Base-by-base conservation (phyloP, 2,329 filamentous ascomycete species). In the Diplodia intermedia region DNA sequence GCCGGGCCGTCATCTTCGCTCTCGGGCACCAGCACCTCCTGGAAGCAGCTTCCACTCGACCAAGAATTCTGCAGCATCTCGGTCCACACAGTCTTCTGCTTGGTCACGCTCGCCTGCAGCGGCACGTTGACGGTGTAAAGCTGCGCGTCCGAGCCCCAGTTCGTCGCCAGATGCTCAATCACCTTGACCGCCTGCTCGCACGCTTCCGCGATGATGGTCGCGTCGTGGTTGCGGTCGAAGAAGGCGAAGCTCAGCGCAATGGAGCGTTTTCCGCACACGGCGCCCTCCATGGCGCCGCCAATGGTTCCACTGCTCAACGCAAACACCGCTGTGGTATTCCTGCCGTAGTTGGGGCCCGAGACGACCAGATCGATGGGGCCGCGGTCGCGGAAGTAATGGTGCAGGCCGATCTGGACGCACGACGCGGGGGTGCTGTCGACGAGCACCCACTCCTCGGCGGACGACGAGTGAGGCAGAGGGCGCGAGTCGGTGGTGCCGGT, bases 81-180 rank as follows among this genome's bases (percentile, higher is more conserved):
- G 2, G 95, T 94, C 82, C 89, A 97, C n/a, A 95, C 75, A 4
- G 94, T 88, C 80, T 91, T 93, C 66, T 86, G 85, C 20, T 82
- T 77, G 72, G 90, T 90, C 0, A 97, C 88, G 7, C 89, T 90
- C 69, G 91, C 89, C 15, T 95, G 85, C 12, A 98, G 83, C 23
- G 95, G 94, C 9, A 98, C 90, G 76, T 98, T 98, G 72, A 98
- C 89, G 57, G 87, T 91, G 79, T 97, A 98, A n/a, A 98, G 81
- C 75, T 97, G 92, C 5, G 92, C 89, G 26, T 85, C 86, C 83
- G 70, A 26, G 31, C 78, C 87, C 91, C 92, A 97, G 75, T 93
- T 90, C 60, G 85, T 84, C 73, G 86, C 89, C 7, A 99, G 83
- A 70, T 92, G 87, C 78, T 97, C 91, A 71, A 97, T 90, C 29